phyloP scores from a whole-genome alignment of 176 grass and related monocot genomes.

The Eragrostis nindensis region DNA sequence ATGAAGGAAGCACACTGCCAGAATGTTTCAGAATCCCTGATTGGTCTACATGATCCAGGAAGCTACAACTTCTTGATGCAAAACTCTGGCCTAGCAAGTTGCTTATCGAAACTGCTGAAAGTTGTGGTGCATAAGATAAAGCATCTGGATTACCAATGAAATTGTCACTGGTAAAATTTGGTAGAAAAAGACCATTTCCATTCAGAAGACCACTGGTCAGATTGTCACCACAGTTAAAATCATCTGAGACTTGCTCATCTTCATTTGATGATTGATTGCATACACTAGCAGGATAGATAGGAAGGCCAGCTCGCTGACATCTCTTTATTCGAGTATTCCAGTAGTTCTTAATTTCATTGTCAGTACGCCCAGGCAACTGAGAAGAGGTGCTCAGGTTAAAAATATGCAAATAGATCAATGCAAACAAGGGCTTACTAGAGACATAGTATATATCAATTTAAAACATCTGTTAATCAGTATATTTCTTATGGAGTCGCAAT shows the following conservation, averaged over 20 bases:
- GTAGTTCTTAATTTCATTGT: constrained; percentile 99
- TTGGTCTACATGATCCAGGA: constrained; percentile 60
- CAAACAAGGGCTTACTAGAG: constrained; percentile 23
- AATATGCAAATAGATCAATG: not conserved
- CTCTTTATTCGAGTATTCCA: constrained; percentile 99
- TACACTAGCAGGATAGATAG: constrained; percentile 73
- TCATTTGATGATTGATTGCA: constrained; percentile 56
- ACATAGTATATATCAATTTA: too few relatives aligned
- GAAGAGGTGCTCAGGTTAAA: constrained; percentile 41
- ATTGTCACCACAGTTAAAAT: constrained; percentile 57
- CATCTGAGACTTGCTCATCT: constrained; percentile 58
- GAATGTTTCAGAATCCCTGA: constrained; percentile 61
- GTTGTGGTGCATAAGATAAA: constrained; percentile 62
- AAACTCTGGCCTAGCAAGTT: constrained; percentile 57
- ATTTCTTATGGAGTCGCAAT: not conserved
- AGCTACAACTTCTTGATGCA: constrained; percentile 60
- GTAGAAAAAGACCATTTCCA: constrained; percentile 56
- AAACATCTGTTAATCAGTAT: not conserved
- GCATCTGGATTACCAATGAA: constrained; percentile 50
- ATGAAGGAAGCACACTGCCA: constrained; percentile 51
- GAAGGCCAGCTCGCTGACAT: constrained; percentile 74
- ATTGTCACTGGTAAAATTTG: constrained; percentile 66
- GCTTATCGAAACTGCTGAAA: constrained; percentile 61
- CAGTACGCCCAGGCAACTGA: constrained; percentile 95
- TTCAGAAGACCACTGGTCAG: constrained; percentile 54